phyloP scores from a whole-genome alignment of 495 filamentous ascomycete species.

The Penicillium tannophilum region DNA sequence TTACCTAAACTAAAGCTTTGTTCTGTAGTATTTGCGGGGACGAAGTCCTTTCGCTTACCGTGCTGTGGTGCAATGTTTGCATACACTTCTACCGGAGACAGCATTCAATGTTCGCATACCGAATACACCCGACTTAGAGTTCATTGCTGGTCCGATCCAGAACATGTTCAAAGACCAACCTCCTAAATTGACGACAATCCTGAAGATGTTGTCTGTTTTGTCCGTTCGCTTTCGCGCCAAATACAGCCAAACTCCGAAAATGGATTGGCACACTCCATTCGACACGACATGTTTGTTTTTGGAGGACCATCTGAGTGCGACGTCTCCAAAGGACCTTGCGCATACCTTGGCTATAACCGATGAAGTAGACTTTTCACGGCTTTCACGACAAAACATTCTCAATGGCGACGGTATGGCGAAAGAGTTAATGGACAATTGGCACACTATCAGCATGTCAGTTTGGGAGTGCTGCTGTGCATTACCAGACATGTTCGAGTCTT shows the following conservation, averaged over 20 bases:
- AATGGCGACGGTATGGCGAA: slow-evolving; percentile 22
- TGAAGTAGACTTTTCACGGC: slow-evolving; percentile 29
- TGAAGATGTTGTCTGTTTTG: slow-evolving; percentile 42
- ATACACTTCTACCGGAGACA: slow-evolving; percentile 23
- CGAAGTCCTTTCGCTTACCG: slow-evolving; percentile 46
- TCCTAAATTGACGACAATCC: slow-evolving; percentile 31
- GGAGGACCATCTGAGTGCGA: slow-evolving; percentile 35
- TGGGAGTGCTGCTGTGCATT: slow-evolving; percentile 48
- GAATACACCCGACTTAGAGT: slow-evolving; percentile 34
- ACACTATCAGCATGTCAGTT: slow-evolving; percentile 32
- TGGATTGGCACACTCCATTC: slow-evolving; percentile 40
- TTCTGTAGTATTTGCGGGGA: slow-evolving; percentile 33
- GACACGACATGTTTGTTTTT: slow-evolving; percentile 36
- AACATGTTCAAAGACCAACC: slow-evolving; percentile 35
- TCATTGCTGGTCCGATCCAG: slow-evolving; percentile 44
- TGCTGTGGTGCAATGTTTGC: slow-evolving; percentile 34
- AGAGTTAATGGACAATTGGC: slow-evolving; percentile 31
- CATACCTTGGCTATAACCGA: slow-evolving; percentile 31
- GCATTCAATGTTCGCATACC: slow-evolving; percentile 14
- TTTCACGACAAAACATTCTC: slow-evolving; percentile 28
- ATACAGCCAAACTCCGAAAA: slow-evolving; percentile 38
- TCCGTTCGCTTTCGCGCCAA: slow-evolving; percentile 36
- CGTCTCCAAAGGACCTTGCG: slow-evolving; percentile 36
- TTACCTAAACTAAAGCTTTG: not conserved
- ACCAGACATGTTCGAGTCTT: slow-evolving; percentile 32